Conservation (phyloP, 441 rosid genomes). For the Adansonia grandidieri region DNA sequence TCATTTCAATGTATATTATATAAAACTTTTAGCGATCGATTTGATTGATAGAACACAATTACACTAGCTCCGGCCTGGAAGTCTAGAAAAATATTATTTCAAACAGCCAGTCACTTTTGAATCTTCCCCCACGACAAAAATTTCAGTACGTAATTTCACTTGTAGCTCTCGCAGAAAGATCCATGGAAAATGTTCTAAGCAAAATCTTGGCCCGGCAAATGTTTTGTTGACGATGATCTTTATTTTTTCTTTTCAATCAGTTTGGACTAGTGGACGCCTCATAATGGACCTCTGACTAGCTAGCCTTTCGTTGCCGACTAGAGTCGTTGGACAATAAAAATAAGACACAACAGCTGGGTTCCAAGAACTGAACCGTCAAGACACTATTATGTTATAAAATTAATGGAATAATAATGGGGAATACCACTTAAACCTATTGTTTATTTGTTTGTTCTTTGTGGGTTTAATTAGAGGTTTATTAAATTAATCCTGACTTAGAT, state of each 20-base stretch:
- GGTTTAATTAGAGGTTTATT: background rate
- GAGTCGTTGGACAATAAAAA: conserved; percentile 18
- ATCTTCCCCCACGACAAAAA: background rate
- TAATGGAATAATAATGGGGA: background rate
- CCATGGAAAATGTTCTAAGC: background rate
- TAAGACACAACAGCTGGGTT: conserved; percentile 23
- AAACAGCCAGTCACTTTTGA: conserved; percentile 11
- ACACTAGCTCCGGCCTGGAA: background rate
- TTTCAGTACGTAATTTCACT: background rate
- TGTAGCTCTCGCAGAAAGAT: conserved; percentile 1
- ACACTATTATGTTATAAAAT: background rate
- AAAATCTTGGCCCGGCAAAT: conserved; percentile 17
- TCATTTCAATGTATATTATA: conserved; percentile 12
- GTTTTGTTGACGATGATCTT: background rate
- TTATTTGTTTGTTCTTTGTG: background rate
- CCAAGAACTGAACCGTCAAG: background rate
- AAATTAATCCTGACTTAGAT: background rate
- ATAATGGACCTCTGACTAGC: conserved; percentile 2
- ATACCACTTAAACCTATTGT: background rate
- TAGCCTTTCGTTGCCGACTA: conserved; percentile 31
- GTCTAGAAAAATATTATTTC: background rate
- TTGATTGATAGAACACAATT: background rate
- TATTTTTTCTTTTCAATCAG: background rate
- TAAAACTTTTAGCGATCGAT: background rate
- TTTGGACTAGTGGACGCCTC: background rate